phyloP scores from a whole-genome alignment of 169 alveolate species.

The Perkinsus olseni region DNA sequence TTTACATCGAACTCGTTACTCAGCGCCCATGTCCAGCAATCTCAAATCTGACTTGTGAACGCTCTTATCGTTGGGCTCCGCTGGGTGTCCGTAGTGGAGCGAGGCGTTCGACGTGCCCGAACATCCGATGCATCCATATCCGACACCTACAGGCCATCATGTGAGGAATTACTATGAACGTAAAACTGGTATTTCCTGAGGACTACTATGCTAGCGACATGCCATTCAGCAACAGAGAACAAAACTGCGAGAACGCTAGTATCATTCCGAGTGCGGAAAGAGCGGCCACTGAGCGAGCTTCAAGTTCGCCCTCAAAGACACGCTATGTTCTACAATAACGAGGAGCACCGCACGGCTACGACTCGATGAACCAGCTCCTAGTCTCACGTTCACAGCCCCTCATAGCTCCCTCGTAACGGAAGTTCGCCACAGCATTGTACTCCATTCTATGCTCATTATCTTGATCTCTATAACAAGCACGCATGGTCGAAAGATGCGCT shows the following conservation, averaged over 20 bases:
- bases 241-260: too few species aligned
- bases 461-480: not conserved
- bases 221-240: too few species aligned
- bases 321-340: too few species aligned
- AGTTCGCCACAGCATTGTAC: not conserved
- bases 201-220: too few species aligned
- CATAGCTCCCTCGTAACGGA: not conserved
- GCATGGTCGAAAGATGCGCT: not conserved
- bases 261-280: too few species aligned
- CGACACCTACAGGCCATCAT: not conserved
- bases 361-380: too few species aligned
- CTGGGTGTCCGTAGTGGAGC: constrained; percentile 37
- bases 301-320: too few species aligned
- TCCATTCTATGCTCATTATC: not conserved
- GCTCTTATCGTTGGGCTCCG: constrained; percentile 13
- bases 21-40: constrained; percentile 28
- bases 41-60: constrained; percentile 1
- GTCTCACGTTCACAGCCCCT: not conserved
- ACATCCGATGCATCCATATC: constrained; percentile 12
- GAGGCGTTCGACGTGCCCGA: not conserved
- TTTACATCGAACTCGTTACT: too few species aligned
- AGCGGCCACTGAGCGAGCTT: too few species aligned
- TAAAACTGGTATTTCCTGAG: too few species aligned
- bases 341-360: too few species aligned
- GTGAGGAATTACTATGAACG: too few species aligned